Evolutionary conservation across 1,284 basidiomycete genomes (phyloP).

Genomic region (Vanrija pseudolonga): DNA sequence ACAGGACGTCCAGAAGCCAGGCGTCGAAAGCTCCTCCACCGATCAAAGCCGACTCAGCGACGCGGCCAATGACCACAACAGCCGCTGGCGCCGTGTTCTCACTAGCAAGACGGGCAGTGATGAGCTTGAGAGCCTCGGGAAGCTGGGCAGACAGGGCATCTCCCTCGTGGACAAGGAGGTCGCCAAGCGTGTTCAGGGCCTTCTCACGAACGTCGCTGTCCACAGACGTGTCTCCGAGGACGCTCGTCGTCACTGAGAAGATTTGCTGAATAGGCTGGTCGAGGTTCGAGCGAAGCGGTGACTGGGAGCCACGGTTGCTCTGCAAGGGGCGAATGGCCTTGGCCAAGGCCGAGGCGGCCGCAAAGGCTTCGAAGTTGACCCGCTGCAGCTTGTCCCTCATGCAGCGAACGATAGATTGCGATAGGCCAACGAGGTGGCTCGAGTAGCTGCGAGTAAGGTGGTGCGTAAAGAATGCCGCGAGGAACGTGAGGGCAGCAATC

Average conservation of each 20-base stretch:
- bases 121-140: slow-evolving; percentile 57
- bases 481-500: slow-evolving; percentile 76
- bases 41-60: slow-evolving; percentile 50
- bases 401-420: slow-evolving; percentile 68
- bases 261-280: slow-evolving; percentile 61
- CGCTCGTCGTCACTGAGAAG: slow-evolving; percentile 67
- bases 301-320: slow-evolving; percentile 25
- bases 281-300: slow-evolving; percentile 34
- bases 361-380: slow-evolving; percentile 69
- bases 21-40: slow-evolving; percentile 54
- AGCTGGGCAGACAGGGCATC: slow-evolving; percentile 56
- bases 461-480: slow-evolving; percentile 74
- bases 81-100: slow-evolving; percentile 54
- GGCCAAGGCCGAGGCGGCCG: slow-evolving; percentile 52
- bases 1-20: slow-evolving; percentile 75
- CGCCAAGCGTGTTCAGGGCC: slow-evolving; percentile 77
- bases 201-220: slow-evolving; percentile 84
- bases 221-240: slow-evolving; percentile 74
- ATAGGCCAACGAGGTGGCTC: slow-evolving; percentile 61
- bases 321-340: slow-evolving; percentile 44
- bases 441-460: slow-evolving; percentile 68
- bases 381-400: slow-evolving; percentile 56
- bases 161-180: slow-evolving; percentile 79
- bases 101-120: slow-evolving; percentile 67
- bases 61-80: slow-evolving; percentile 50